Evolutionary conservation across 2,329 filamentous ascomycete genomes (phyloP).

Genomic region (Epichloe sibirici): DNA sequence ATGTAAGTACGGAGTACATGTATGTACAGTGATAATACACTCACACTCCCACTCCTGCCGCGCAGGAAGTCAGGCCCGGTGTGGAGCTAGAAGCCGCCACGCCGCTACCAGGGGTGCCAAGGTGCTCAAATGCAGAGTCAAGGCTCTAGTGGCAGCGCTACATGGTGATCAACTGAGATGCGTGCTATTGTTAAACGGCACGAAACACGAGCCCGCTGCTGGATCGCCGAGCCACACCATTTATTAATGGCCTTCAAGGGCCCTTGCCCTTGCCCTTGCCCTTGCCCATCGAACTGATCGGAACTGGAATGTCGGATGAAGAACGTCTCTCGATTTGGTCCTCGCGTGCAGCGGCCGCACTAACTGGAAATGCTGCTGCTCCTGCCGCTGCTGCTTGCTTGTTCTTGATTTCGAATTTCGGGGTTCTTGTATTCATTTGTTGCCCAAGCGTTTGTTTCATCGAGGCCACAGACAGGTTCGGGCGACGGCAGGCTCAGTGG

Average conservation of each 20-base stretch:
- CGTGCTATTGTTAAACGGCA: background rate
- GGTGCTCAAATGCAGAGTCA: background rate
- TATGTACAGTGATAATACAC: background rate
- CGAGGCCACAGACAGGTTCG: background rate
- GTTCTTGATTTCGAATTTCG: background rate
- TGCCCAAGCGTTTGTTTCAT: background rate
- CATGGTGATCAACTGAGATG: constrained; percentile 1
- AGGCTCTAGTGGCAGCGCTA: constrained; percentile 1
- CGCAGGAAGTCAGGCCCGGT: background rate
- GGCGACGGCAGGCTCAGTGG: background rate
- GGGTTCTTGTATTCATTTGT: background rate
- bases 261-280: background rate
- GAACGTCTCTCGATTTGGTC: constrained; percentile 1
- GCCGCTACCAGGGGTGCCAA: background rate
- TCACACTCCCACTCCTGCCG: background rate
- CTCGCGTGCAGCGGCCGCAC: background rate
- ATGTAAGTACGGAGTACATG: too few species aligned
- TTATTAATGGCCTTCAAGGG: background rate
- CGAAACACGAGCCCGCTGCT: constrained; percentile 1
- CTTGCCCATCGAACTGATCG: background rate
- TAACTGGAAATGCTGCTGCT: background rate
- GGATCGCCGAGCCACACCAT: background rate
- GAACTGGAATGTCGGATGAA: constrained; percentile 1
- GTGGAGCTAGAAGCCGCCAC: background rate
- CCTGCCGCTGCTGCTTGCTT: background rate